phyloP scores from a whole-genome alignment of 169 alveolate genomes.

The Amoebophrya sp. region DNA sequence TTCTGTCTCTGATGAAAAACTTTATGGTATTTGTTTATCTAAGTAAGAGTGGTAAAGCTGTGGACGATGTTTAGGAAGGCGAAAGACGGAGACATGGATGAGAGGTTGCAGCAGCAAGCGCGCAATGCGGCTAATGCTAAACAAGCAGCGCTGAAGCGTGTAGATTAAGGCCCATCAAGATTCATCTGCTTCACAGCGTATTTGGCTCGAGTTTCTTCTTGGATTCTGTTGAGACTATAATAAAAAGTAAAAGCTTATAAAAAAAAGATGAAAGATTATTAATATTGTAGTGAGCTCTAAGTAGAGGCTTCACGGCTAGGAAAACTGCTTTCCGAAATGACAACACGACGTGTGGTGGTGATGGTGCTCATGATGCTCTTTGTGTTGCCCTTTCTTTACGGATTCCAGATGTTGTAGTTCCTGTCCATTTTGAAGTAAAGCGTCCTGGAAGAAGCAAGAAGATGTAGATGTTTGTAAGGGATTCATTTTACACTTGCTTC shows the following conservation, averaged over 20 bases:
- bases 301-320: slow-evolving; percentile 66
- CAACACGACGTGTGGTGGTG: slow-evolving; percentile 64
- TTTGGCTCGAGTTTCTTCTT: too few relatives aligned
- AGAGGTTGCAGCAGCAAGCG: slow-evolving; percentile 57
- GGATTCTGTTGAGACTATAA: too few relatives aligned
- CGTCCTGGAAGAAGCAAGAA: not conserved
- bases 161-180: too few relatives aligned
- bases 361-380: slow-evolving; percentile 64
- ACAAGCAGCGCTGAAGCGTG: slow-evolving; percentile 51
- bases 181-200: too few relatives aligned
- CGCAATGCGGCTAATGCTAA: slow-evolving; percentile 55
- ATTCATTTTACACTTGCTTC: not conserved
- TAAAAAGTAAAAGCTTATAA: too few relatives aligned
- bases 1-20: too few relatives aligned
- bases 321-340: slow-evolving; percentile 60
- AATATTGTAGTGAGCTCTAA: too few relatives aligned
- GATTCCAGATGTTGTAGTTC: too few relatives aligned
- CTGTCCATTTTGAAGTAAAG: too few relatives aligned
- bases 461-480: slow-evolving; percentile 6
- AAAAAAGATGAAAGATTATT: too few relatives aligned
- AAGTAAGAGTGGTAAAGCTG: slow-evolving; percentile 68
- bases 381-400: slow-evolving; percentile 60
- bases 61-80: slow-evolving; percentile 62
- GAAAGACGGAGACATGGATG: slow-evolving; percentile 55
- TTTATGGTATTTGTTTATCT: too few relatives aligned